Evolutionary conservation across 208 protist species (phyloP).

Genomic region (Wallacemonas sp.): DNA sequence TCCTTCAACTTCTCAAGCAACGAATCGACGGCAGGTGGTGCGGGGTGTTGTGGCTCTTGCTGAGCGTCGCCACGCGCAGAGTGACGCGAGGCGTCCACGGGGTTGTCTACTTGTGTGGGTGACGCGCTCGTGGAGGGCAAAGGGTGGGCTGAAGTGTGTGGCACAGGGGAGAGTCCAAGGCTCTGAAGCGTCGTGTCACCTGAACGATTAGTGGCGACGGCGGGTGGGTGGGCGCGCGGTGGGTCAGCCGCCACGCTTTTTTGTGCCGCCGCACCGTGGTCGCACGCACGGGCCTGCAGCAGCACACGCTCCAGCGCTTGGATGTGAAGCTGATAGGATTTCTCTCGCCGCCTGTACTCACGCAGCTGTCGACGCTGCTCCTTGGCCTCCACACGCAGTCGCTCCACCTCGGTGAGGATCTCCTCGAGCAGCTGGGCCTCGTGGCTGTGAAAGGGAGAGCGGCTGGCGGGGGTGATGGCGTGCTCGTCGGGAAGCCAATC

Average conservation of each 20-base stretch:
- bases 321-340: conserved; percentile 6
- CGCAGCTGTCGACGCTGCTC: conserved; percentile 2
- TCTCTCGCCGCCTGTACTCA: conserved; percentile 1
- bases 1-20: background rate
- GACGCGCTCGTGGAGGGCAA: background rate
- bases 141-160: background rate
- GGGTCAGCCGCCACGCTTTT: too few species aligned
- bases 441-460: background rate
- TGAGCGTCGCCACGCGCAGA: background rate
- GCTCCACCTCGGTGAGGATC: conserved; percentile 9
- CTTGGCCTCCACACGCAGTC: conserved; percentile 9
- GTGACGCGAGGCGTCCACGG: too few species aligned
- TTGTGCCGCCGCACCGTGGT: too few species aligned
- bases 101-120: too few species aligned
- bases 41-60: too few species aligned
- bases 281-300: too few species aligned
- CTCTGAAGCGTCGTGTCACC: background rate
- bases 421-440: conserved; percentile 7
- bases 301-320: conserved; percentile 9
- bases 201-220: background rate
- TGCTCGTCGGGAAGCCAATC: background rate
- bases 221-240: background rate
- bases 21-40: background rate
- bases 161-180: conserved; percentile 1
- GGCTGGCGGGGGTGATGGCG: background rate